Base-by-base conservation (phyloP, 495 filamentous ascomycete species). In the Penicillium argentinense region DNA sequence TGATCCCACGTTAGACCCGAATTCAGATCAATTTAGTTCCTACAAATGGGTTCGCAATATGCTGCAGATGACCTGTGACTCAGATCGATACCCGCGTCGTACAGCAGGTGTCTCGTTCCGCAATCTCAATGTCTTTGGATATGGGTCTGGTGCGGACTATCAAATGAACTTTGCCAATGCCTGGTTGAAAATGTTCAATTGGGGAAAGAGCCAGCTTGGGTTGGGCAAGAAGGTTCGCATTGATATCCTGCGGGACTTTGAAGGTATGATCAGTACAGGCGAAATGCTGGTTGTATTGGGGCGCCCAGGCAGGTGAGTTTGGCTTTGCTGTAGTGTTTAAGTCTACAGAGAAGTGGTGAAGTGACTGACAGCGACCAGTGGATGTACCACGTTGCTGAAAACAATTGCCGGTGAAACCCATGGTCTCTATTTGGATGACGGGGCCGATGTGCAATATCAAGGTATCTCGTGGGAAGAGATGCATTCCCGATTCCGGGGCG, bases 271-370 rank as follows among this genome's bases (percentile, higher is more conserved):
- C 9, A 70, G 75, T 39, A 81, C 76, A 53, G 88, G 88, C 14
- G 88, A 91, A 70, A 89, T 93, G 86, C 55, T 88, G 7, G 78
- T 91, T 2, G 88, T 91, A 0, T 68, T 93, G 17, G 88, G 88
- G 14, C 82, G 85, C 33, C 88, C 88, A 3, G 88, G 88, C 50
- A 68, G 64, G 67, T 70, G 50, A 52, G 44, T 28, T 76, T 55
- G 38, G 48, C 24, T 47, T 18, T 12, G 18, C n/a, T n/a, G n/a
- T n/a, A 13, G 36, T 17, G 14, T 13, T 11, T 8, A 4, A 6
- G 16, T 16, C 11, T 11, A 13, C 5, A 9, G 25, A 5, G 9
- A 33, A 17, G 13, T 33, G 12, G 9, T 17, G 0, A 41, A n/a
- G 3, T 7, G 7, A 27, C 43, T 56, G 23, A 56, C n/a, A 32